Conservation (phyloP, 2,329 filamentous ascomycete species). For the Aspergillus sp. region DNA sequence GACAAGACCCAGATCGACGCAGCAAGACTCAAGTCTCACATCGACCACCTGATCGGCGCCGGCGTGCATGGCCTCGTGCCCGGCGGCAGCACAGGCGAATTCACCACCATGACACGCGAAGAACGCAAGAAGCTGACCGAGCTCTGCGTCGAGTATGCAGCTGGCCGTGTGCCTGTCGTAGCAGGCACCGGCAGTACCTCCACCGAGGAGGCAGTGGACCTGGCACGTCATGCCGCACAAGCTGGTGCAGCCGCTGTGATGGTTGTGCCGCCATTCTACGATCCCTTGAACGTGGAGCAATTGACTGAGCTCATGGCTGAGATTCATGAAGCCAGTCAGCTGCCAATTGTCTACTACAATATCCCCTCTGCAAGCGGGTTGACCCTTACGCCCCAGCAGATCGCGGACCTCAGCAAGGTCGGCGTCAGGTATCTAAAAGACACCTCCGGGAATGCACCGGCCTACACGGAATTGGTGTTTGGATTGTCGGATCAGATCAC, state of each 20-base stretch:
- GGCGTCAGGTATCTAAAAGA: conserved; percentile 57
- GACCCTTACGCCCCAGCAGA: conserved; percentile 44
- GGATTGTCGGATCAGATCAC: conserved; percentile 46
- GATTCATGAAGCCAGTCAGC: conserved; percentile 42
- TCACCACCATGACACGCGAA: conserved; percentile 47
- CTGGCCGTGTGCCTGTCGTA: conserved; percentile 30
- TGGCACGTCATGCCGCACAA: conserved; percentile 43
- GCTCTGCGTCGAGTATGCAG: conserved; percentile 31
- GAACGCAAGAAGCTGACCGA: conserved; percentile 52
- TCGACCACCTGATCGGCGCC: conserved; percentile 48
- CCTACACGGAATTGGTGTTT: conserved; percentile 54
- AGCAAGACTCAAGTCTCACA: conserved; percentile 45
- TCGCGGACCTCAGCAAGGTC: conserved; percentile 48
- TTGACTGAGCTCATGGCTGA: conserved; percentile 46
- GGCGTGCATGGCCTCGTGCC: conserved; percentile 55
- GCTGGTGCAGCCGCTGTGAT: conserved; percentile 49
- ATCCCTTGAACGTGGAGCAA: conserved; percentile 45
- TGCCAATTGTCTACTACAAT: conserved; percentile 56
- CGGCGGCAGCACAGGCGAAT: conserved; percentile 55
- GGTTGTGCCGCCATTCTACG: conserved; percentile 56
- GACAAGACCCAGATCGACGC: conserved; percentile 48
- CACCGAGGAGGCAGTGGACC: conserved; percentile 45
- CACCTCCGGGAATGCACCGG: conserved; percentile 55
- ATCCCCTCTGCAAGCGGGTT: conserved; percentile 53
- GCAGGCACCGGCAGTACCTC: conserved; percentile 46